Base-by-base conservation (phyloP, 768 basidiomycete species). In the Chalciporus pseudorubinellus region DNA sequence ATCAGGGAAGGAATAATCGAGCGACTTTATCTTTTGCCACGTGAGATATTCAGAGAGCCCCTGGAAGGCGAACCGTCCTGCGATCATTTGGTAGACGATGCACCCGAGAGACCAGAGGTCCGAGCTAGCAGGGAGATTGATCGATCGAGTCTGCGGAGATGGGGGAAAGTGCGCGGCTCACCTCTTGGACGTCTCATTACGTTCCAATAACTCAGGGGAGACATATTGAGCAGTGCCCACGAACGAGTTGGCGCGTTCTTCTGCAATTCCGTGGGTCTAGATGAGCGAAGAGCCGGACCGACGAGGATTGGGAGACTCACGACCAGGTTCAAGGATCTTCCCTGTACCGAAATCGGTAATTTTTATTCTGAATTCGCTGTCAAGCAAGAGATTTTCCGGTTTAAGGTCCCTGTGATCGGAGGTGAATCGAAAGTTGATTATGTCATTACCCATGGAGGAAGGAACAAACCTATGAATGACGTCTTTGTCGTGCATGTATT, bases 321-420 rank as follows among this genome's bases (percentile, higher is more conserved):
- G 69, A 46, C 73, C 75, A 19, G 77, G 64, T 53, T 85, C 82
- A 29, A 85, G 71, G 55, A 89, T 74, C 70, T 89, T 89, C 18
- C 92, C 92, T 4, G 92, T 95, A 6, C 97, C 97, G 69, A 98
- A 98, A 68, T 99, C 97, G 14, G 93, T 91, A n/a, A 99, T 81
- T 69, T 93, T 95, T 64, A 97, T 83, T 48, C 92, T 84, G 71
- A 86, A 89, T 14, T 84, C 79, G 31, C 80, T 80, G 59, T 95
- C 93, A n/a, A 99, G 77, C 9, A 99, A 77, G 26, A 98, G 76
- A 66, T 98, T 98, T 69, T 89, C 89, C 10, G 89, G 89, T 66
- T 91, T 90, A 28, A 91, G 76, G 64, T 91, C 88, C 50, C 84
- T 85, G 66, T 13, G 44, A 52, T 39, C 22, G 16, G 29, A 39